Base-by-base conservation (phyloP, 2,329 filamentous ascomycete genomes). In the Xylaria digitata region DNA sequence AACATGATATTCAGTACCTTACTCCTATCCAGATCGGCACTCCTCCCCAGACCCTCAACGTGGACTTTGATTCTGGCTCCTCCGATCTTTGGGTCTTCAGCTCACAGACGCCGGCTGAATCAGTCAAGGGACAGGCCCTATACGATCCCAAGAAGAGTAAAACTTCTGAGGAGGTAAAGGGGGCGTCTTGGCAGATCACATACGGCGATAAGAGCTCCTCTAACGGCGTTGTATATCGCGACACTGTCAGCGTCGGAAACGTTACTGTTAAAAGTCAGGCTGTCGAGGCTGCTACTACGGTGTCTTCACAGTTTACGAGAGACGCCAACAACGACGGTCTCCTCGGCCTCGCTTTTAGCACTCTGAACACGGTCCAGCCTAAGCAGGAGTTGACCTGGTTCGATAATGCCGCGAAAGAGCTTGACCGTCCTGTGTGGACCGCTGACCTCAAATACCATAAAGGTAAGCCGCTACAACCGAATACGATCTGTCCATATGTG, bases 11-110 rank as follows among this genome's bases (percentile, higher is more conserved):
- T 26, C 71, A 75, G 52, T 78, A 78, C 65, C 58, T 77, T 26
- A 75, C 72, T 7, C 72, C 75, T 43, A 75, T 78, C 11, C 59
- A 66, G 8, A 77, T 78, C 43, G 77, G 77, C 23, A 77, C 72
- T 1, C 76, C 76, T 32, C 70, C 75, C 15, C 75, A 77, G 70
- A 53, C 54, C 7, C 70, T 78, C 11, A 75, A 76, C 65, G 68
- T 78, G 1, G 76, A 78, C 60, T 73, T 78, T 57, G 77, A 78
- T 66, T 74, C 76, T 6, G 76, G 76, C 45, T 78, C 76, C 13
- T 75, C 76, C 4, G 76, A 78, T 50, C 72, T 78, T 8, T 78
- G 77, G 77, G 77, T 78, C 26, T 78, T 78, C 72, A 76, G 75
- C 68, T 72, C 69, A 30, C 62, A 71, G 62, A 71, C 72, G 9